Evolutionary conservation across 1,284 basidiomycete species (phyloP), one percentile per base, ranked within the genome.

Genomic region (Fomitopsis palustris): DNA sequence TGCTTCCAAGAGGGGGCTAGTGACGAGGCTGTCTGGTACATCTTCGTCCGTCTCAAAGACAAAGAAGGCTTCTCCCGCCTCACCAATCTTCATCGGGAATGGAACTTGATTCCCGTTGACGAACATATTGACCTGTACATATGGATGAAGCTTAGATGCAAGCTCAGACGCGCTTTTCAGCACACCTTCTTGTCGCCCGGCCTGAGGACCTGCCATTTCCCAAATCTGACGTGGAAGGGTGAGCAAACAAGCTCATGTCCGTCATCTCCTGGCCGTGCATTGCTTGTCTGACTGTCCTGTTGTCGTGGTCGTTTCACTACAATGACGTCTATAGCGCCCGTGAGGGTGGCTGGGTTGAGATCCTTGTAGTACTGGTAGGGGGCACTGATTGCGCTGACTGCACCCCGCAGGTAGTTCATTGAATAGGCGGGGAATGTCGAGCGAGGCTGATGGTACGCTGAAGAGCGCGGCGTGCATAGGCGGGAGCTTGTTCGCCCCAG

Each of bases 21-120:
- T 99, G 65, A 96, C 90, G 60, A 99, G 84, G 69, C 96, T 93
- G 51, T 87, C 91, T 1, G 97, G 96, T 35, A 99, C 88, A 63
- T 96, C 92, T 54, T 90, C 92, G 49, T 97, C 94, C 1, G 96
- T 98, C 75, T 99, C 96, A 66, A 99, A 93, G 41, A 99, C 92
- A 70, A 99, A 99, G 80, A 99, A 99, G 0, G 96, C 97, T 76
- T 99, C 97, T 19, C 97, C 97, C 1, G 96, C 93, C 62, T 99
- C 96, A 45, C 95, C 95, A 65, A 99, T 96, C 80, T 99, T 99
- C 97, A 99, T 99, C 70, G 84, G 85, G 72, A 95, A 99, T 2
- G 96, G 96, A 55, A 95, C 88, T 10, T 83, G 82, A 60, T 83
- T 80, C 38, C 90, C 90, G 73, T 95, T 95, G 69, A 96, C 84